These are phyloP conservation scores for Barnettozyma botsteinii DNA, from an alignment of 805 yeast genomes.

Conservation along the genomic window DNA sequence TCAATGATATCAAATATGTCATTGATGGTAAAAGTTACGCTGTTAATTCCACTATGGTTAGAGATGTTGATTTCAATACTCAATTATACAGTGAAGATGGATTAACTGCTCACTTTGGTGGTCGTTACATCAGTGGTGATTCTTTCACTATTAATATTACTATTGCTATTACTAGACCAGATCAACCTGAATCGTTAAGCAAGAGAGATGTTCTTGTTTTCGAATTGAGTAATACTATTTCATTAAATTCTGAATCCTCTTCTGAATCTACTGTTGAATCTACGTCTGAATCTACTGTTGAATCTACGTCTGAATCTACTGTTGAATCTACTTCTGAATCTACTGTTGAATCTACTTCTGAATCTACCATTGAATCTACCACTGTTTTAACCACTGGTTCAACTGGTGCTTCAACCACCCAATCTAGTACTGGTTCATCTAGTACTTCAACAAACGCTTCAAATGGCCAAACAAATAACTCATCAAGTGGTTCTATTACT, in stretches of 20 bases:
- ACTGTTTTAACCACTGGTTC: neutral
- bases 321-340: conserved; percentile 1
- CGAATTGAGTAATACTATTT: conserved; percentile 7
- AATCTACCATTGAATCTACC: neutral
- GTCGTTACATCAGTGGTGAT: conserved; percentile 1
- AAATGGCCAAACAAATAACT: too few species aligned
- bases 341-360: conserved; percentile 1
- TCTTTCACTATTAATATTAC: neutral
- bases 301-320: neutral
- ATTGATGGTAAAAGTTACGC: neutral
- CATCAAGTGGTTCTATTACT: neutral
- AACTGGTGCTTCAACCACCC: neutral
- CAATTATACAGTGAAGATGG: conserved; percentile 1
- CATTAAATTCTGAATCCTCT: neutral
- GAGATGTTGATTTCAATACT: neutral
- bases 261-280: neutral
- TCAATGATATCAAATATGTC: neutral
- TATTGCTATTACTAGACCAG: conserved; percentile 14
- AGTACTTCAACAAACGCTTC: neutral
- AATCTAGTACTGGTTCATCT: neutral
- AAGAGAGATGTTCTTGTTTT: conserved; percentile 9
- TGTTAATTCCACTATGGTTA: neutral
- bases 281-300: neutral
- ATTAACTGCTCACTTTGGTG: conserved; percentile 2
- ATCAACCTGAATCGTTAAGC: conserved; percentile 7